Evolutionary conservation across 768 basidiomycete species (phyloP).

Genomic region (Roridomyces roridus): DNA sequence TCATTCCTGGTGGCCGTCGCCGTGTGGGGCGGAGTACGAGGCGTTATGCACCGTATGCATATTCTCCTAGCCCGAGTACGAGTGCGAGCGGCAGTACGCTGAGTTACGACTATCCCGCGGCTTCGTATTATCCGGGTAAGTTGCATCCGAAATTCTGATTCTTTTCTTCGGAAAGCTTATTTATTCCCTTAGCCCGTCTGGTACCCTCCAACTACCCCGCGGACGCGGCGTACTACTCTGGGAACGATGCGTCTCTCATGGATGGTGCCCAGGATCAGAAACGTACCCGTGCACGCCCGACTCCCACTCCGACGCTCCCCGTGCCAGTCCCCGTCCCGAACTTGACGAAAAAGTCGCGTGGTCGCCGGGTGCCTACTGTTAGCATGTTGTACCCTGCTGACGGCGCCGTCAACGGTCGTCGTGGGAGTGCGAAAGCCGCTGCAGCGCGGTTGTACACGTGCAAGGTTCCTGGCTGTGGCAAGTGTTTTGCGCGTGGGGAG

Average conservation of each 20-base stretch:
- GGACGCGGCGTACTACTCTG: background rate
- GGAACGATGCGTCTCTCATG: constrained; percentile 8
- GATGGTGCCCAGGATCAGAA: too few relatives aligned
- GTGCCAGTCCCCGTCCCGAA: constrained; percentile 53
- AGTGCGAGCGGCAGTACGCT: background rate
- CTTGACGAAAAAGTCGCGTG: constrained; percentile 55
- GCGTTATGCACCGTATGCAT: constrained; percentile 20
- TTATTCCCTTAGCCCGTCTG: background rate
- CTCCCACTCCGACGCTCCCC: constrained; percentile 38
- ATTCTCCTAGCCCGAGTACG: background rate
- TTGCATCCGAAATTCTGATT: background rate
- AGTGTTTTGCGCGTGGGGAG: constrained; percentile 80
- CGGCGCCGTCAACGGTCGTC: background rate
- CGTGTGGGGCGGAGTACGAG: background rate
- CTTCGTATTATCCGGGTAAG: background rate
- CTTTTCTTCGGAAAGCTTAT: background rate
- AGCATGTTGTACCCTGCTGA: constrained; percentile 19
- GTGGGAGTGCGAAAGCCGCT: constrained; percentile 1
- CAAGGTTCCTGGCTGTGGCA: constrained; percentile 73
- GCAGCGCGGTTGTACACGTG: constrained; percentile 63
- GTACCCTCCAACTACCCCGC: background rate
- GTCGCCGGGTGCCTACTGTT: constrained; percentile 54
- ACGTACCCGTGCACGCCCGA: constrained; percentile 27
- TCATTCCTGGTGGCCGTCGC: background rate
- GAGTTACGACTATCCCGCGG: constrained; percentile 1